Evolutionary conservation across 1,139 yeast genomes (phyloP).

Genomic region (Kurtzmaniella quercitrusa): DNA sequence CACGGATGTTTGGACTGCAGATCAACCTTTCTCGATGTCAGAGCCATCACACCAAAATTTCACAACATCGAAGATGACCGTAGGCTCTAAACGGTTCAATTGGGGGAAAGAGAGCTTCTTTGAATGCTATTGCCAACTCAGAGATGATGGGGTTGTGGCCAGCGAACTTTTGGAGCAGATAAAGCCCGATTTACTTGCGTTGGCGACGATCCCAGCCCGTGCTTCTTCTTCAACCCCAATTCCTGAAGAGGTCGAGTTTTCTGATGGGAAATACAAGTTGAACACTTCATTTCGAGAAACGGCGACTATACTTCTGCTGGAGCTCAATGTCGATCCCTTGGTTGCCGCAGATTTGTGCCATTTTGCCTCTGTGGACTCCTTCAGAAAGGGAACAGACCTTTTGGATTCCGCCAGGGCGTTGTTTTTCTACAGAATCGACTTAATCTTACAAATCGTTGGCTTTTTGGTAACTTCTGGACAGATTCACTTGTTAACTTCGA

Average conservation of each 20-base stretch:
- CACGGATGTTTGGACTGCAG: not conserved
- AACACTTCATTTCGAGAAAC: constrained; percentile 55
- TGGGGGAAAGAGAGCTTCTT: constrained; percentile 35
- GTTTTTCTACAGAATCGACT: constrained; percentile 65
- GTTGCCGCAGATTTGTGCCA: constrained; percentile 34
- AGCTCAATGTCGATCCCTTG: constrained; percentile 36
- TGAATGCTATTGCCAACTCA: constrained; percentile 35
- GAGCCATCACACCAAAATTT: not conserved
- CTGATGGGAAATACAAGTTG: constrained; percentile 53
- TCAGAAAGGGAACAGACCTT: constrained; percentile 49
- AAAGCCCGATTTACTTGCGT: constrained; percentile 43
- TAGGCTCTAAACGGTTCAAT: constrained; percentile 9
- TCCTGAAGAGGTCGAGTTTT: constrained; percentile 50
- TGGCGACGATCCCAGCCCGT: constrained; percentile 49
- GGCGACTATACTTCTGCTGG: constrained; percentile 53
- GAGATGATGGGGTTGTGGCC: constrained; percentile 24
- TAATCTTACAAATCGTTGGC: constrained; percentile 65
- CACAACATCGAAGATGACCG: constrained; percentile 1
- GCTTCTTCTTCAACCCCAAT: constrained; percentile 31
- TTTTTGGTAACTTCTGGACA: constrained; percentile 42
- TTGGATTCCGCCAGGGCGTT: constrained; percentile 69
- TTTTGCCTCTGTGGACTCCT: constrained; percentile 37
- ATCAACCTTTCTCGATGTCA: not conserved
- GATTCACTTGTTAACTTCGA: constrained; percentile 19
- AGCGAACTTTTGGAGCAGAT: constrained; percentile 22